phyloP scores from a whole-genome alignment of 1,284 basidiomycete genomes.

The Phenoliferia sp. region DNA sequence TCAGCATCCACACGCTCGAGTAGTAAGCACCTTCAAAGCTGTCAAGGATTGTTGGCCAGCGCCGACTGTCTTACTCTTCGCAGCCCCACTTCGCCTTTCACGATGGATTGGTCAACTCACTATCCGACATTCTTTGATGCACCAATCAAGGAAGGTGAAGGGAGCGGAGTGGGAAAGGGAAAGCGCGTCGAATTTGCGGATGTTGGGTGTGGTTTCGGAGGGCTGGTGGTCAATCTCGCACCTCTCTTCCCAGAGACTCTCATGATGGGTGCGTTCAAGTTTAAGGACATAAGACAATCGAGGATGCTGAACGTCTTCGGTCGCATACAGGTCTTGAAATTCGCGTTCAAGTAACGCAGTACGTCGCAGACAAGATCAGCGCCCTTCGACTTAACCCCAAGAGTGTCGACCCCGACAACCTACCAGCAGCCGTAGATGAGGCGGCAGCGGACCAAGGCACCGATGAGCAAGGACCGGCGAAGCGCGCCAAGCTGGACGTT shows the following conservation, averaged over 20 bases:
- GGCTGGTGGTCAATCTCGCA: slow-evolving; percentile 82
- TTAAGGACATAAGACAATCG: too few relatives aligned
- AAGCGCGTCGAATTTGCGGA: slow-evolving; percentile 87
- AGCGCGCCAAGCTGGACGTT: slow-evolving; percentile 6
- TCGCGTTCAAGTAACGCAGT: slow-evolving; percentile 91
- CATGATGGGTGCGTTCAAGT: slow-evolving; percentile 88
- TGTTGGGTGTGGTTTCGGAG: slow-evolving; percentile 97
- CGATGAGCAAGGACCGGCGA: background rate
- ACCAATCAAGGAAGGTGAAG: slow-evolving; percentile 2
- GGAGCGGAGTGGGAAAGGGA: slow-evolving; percentile 12
- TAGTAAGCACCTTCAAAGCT: slow-evolving; percentile 51
- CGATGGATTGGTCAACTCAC: slow-evolving; percentile 79
- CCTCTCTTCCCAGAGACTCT: slow-evolving; percentile 86
- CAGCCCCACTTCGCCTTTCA: slow-evolving; percentile 66
- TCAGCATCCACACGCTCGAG: slow-evolving; percentile 87
- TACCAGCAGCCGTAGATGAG: slow-evolving; percentile 17
- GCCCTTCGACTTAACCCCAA: slow-evolving; percentile 64
- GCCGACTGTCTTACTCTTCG: background rate
- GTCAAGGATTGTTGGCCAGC: background rate
- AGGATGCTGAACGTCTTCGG: too few relatives aligned
- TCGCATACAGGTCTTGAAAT: slow-evolving; percentile 97
- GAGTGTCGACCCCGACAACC: slow-evolving; percentile 31
- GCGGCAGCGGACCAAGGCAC: slow-evolving; percentile 13
- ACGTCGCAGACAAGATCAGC: slow-evolving; percentile 87
- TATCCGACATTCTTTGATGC: slow-evolving; percentile 65